Conservation (phyloP, 441 rosid species). For the Gossypium aridum region DNA sequence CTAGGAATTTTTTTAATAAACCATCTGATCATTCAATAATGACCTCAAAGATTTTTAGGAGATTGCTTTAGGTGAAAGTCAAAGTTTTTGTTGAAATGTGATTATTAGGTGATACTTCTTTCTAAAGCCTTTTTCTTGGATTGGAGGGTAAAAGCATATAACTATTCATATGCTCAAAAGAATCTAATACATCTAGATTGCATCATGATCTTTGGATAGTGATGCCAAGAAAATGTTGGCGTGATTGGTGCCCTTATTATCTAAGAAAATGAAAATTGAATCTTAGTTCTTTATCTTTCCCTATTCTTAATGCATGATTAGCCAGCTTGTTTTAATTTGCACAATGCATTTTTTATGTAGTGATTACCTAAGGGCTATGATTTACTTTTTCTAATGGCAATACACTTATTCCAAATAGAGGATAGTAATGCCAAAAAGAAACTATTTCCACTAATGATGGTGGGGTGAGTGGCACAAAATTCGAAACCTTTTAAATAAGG, state of each 20-base stretch:
- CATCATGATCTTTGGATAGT: not conserved
- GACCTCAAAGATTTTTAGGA: not conserved
- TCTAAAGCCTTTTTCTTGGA: not conserved
- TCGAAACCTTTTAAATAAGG: no score
- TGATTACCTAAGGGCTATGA: not conserved
- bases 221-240: not conserved
- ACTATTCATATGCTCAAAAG: not conserved
- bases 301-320: not conserved
- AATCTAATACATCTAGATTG: not conserved
- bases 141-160: not conserved
- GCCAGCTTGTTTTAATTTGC: not conserved
- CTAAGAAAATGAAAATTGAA: not conserved
- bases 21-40: not conserved
- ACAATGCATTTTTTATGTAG: not conserved
- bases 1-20: not conserved
- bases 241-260: not conserved
- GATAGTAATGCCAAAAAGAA: not conserved
- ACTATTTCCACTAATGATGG: not conserved
- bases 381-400: not conserved
- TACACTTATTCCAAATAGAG: not conserved
- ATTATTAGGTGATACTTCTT: not conserved
- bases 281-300: not conserved
- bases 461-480: no score
- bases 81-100: not conserved
- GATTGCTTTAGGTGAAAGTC: not conserved